Conservation (phyloP, 1,284 basidiomycete genomes). For the Leccinum subrobustum region DNA sequence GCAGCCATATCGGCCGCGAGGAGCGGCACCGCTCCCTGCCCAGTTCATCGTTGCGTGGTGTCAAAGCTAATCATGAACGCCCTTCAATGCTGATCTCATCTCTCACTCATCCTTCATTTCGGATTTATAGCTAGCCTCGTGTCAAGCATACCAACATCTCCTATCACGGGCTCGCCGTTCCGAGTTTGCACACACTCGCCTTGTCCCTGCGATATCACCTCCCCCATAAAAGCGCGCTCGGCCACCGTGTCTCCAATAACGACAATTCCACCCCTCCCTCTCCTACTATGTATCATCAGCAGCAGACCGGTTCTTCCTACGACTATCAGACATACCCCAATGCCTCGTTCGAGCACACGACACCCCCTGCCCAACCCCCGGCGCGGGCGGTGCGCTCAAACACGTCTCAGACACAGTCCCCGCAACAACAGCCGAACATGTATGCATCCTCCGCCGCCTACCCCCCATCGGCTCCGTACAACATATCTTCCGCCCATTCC, state of each 20-base stretch:
- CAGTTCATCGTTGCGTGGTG: conserved; percentile 27
- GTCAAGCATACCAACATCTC: conserved; percentile 29
- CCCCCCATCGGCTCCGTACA: conserved; percentile 24
- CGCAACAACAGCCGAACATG: conserved; percentile 30
- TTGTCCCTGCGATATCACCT: conserved; percentile 30
- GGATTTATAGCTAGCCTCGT: conserved; percentile 38
- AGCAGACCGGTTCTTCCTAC: conserved; percentile 45
- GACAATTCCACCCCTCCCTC: conserved; percentile 12
- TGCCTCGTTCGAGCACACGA: conserved; percentile 38
- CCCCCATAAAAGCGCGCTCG: conserved; percentile 32
- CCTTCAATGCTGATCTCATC: conserved; percentile 36
- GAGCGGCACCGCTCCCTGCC: conserved; percentile 29
- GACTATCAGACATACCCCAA: conserved; percentile 48
- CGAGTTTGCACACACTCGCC: conserved; percentile 29
- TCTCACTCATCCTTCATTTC: conserved; percentile 35
- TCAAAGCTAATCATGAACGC: conserved; percentile 35
- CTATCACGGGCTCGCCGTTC: conserved; percentile 31
- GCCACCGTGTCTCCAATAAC: conserved; percentile 18
- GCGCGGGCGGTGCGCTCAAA: conserved; percentile 35
- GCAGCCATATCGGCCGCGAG: conserved; percentile 22
- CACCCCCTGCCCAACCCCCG: conserved; percentile 36
- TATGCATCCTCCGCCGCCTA: conserved; percentile 31
- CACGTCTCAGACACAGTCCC: conserved; percentile 42
- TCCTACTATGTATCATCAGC: conserved; percentile 48
- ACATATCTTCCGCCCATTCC: conserved; percentile 31